Percentiles rank a stretch among this genome's conserved stretches.
Conservation (phyloP, 805 yeast species). For the Pichia manshurica region DNA sequence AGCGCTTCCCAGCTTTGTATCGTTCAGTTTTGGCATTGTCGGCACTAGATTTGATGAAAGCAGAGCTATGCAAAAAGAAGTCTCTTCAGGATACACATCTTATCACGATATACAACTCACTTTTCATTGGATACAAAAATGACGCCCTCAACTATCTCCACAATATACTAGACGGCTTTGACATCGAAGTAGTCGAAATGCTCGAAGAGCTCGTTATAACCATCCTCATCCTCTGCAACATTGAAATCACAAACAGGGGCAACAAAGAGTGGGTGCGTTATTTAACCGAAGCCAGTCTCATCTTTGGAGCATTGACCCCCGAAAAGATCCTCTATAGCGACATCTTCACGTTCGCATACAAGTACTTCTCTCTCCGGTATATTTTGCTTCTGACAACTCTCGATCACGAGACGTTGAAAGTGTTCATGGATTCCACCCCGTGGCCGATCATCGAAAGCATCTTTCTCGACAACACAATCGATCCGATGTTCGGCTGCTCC, state of each 20-base stretch:
- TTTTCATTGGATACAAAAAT: slow-evolving; percentile 24
- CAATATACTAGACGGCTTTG: slow-evolving; percentile 23
- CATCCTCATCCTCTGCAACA: slow-evolving; percentile 27
- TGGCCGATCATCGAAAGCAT: slow-evolving; percentile 24
- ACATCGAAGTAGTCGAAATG: slow-evolving; percentile 18
- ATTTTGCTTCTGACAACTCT: slow-evolving; percentile 25
- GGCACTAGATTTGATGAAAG: slow-evolving; percentile 23
- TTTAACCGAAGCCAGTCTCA: slow-evolving; percentile 28
- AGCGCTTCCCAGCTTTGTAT: slow-evolving; percentile 22
- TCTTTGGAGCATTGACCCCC: slow-evolving; percentile 22
- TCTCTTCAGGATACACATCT: neutral
- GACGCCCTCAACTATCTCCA: slow-evolving; percentile 28
- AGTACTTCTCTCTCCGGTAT: slow-evolving; percentile 30
- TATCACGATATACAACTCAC: slow-evolving; percentile 8
- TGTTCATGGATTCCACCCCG: slow-evolving; percentile 18
- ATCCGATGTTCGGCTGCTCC: slow-evolving; percentile 33
- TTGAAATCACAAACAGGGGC: slow-evolving; percentile 28
- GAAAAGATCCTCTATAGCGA: slow-evolving; percentile 20
- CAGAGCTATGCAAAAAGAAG: slow-evolving; percentile 10
- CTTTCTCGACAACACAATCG: slow-evolving; percentile 24
- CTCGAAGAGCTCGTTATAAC: slow-evolving; percentile 28
- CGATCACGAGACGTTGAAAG: slow-evolving; percentile 15
- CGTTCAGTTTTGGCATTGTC: slow-evolving; percentile 25
- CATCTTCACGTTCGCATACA: slow-evolving; percentile 27
- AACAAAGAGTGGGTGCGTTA: slow-evolving; percentile 28